Conservation (phyloP, 352 stramenopile species). For the Pythium phragmiticola region DNA sequence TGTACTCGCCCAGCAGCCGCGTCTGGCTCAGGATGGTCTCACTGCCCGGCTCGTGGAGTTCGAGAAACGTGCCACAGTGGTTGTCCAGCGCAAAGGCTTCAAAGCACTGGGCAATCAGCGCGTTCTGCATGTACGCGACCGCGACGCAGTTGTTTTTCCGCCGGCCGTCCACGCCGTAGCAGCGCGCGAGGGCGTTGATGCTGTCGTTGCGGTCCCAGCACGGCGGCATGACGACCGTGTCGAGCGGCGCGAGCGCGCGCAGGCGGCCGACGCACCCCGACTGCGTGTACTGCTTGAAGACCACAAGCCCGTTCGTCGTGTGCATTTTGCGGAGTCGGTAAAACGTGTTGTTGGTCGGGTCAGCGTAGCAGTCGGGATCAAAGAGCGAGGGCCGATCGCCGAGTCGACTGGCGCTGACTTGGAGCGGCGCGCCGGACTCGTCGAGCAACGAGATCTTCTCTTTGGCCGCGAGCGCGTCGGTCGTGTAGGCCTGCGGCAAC, state of each 20-base stretch:
- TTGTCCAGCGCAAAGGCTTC: slow-evolving; percentile 65
- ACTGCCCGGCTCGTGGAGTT: slow-evolving; percentile 69
- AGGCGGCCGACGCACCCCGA: slow-evolving; percentile 57
- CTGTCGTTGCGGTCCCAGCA: slow-evolving; percentile 87
- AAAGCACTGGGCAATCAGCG: slow-evolving; percentile 74
- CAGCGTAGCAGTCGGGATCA: slow-evolving; percentile 72
- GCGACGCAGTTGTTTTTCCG: slow-evolving; percentile 61
- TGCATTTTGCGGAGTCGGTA: slow-evolving; percentile 66
- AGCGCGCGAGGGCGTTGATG: slow-evolving; percentile 61
- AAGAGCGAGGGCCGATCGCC: slow-evolving; percentile 68
- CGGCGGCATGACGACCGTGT: slow-evolving; percentile 52
- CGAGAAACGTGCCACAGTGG: slow-evolving; percentile 85
- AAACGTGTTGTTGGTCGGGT: slow-evolving; percentile 37
- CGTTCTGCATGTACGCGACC: slow-evolving; percentile 80
- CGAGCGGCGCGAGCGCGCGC: slow-evolving; percentile 44
- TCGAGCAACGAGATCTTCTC: slow-evolving; percentile 72
- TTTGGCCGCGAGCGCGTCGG: slow-evolving; percentile 29
- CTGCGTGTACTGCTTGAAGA: slow-evolving; percentile 53
- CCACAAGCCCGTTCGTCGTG: slow-evolving; percentile 34
- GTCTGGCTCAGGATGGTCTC: slow-evolving; percentile 75
- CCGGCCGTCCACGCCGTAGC: slow-evolving; percentile 60
- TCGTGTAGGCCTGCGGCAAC: slow-evolving; percentile 44
- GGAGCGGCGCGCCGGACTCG: slow-evolving; percentile 53
- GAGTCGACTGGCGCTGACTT: slow-evolving; percentile 60
- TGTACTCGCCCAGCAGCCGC: slow-evolving; percentile 64